phyloP scores from a whole-genome alignment of 1,284 basidiomycete genomes.

The Rhodofomes roseus region DNA sequence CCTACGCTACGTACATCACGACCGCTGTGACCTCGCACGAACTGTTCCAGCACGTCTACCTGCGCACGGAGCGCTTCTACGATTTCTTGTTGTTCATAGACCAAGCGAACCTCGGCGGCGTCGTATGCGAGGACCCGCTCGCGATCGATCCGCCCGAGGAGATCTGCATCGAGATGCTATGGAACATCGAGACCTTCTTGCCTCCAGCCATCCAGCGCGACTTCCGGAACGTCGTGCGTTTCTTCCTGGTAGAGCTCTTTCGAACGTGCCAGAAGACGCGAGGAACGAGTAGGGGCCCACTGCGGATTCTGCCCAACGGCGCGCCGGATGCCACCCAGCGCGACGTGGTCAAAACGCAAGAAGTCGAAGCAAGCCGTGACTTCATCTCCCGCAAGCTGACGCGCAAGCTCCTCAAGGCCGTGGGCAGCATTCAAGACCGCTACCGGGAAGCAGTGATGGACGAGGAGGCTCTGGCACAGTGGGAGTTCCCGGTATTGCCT shows the following conservation, averaged over 20 bases:
- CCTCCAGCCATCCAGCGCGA: constrained; percentile 81
- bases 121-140: constrained; percentile 79
- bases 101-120: constrained; percentile 87
- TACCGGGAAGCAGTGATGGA: constrained; percentile 61
- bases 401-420: constrained; percentile 72
- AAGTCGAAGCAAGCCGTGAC: constrained; percentile 63
- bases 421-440: constrained; percentile 66
- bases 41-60: constrained; percentile 90
- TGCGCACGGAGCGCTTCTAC: constrained; percentile 89
- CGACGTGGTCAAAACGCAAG: constrained; percentile 68
- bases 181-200: constrained; percentile 94
- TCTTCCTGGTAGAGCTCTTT: constrained; percentile 87
- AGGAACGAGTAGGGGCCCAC: constrained; percentile 61
- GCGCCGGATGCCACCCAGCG: constrained; percentile 61
- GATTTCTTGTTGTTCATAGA: constrained; percentile 98
- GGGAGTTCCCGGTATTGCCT: constrained; percentile 84
- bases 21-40: constrained; percentile 94
- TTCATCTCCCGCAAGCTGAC: constrained; percentile 84
- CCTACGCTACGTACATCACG: constrained; percentile 93
- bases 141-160: constrained; percentile 65
- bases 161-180: constrained; percentile 82
- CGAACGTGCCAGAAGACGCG: constrained; percentile 68
- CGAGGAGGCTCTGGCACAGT: constrained; percentile 54
- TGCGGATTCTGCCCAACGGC: constrained; percentile 72
- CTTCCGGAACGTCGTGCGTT: constrained; percentile 75